phyloP scores from a whole-genome alignment of 2,329 filamentous ascomycete genomes.

The Sporothrix globosa region DNA sequence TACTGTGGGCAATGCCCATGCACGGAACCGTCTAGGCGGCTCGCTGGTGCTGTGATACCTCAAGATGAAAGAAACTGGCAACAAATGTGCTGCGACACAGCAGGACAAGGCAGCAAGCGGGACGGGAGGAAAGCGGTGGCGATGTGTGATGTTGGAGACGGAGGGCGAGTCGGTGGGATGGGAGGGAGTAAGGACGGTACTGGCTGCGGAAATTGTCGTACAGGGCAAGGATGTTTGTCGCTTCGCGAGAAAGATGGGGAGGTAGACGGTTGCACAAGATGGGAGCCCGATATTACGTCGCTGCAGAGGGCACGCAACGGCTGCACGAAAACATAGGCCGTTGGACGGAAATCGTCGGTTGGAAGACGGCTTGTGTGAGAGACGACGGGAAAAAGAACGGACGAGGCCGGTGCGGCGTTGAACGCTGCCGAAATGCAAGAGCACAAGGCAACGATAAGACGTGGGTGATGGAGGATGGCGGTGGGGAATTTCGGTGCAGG shows the following conservation, averaged over 20 bases:
- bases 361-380: not conserved
- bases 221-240: not conserved
- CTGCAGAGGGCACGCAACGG: constrained; percentile 16
- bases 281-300: constrained; percentile 21
- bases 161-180: not conserved
- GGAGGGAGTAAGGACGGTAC: not conserved
- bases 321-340: constrained; percentile 24
- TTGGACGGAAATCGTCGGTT: constrained; percentile 10
- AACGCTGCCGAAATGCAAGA: not conserved
- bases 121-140: not conserved
- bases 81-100: not conserved
- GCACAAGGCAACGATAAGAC: not conserved
- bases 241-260: not conserved
- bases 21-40: constrained; percentile 20
- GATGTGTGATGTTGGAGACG: not conserved
- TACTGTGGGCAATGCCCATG: constrained; percentile 23
- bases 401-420: not conserved
- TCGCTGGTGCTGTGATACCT: not conserved
- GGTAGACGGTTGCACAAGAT: not conserved
- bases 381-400: not conserved
- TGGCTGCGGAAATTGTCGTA: not conserved
- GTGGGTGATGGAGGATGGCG: not conserved
- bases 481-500: not conserved
- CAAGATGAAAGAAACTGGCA: not conserved
- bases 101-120: not conserved